A percentile compares a stretch with the other conserved stretches of the same genome.
Conservation (phyloP, 2,329 filamentous ascomycete genomes). For the Aspergillus hortae region DNA sequence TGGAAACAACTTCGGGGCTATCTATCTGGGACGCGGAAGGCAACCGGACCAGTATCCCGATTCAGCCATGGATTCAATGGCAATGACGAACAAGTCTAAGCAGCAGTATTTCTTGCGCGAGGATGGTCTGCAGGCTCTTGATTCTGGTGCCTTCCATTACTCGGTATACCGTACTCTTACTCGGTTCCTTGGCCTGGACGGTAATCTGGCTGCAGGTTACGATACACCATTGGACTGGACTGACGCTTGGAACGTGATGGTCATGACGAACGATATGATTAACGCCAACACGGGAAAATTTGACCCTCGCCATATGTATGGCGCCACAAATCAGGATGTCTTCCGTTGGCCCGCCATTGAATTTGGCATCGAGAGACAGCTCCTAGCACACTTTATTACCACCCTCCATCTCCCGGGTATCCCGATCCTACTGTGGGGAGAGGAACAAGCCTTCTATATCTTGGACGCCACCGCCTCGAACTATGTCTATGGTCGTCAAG, state of each 20-base stretch:
- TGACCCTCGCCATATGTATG: conserved; percentile 63
- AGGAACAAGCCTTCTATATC: conserved; percentile 64
- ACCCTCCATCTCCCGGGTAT: conserved; percentile 60
- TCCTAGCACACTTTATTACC: conserved; percentile 57
- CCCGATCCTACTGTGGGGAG: conserved; percentile 59
- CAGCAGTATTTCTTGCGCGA: conserved; percentile 51
- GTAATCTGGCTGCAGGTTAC: conserved; percentile 52
- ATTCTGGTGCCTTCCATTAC: conserved; percentile 62
- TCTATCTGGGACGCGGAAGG: conserved; percentile 61
- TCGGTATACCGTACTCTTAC: conserved; percentile 61
- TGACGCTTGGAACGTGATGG: conserved; percentile 54
- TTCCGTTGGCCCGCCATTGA: conserved; percentile 61
- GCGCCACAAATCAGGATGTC: conserved; percentile 63
- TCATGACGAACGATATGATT: conserved; percentile 57
- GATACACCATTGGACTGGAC: conserved; percentile 55
- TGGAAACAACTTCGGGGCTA: conserved; percentile 57
- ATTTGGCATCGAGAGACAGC: conserved; percentile 55
- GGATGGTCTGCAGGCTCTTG: conserved; percentile 52
- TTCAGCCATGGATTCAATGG: conserved; percentile 48
- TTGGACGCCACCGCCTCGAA: conserved; percentile 62
- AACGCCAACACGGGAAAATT: conserved; percentile 60
- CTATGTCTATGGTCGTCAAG: conserved; percentile 62
- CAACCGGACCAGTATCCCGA: conserved; percentile 52
- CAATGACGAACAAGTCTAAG: conserved; percentile 43
- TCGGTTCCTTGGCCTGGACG: conserved; percentile 59